Base-by-base conservation (phyloP, 495 filamentous ascomycete genomes). In the Podospora didyma region DNA sequence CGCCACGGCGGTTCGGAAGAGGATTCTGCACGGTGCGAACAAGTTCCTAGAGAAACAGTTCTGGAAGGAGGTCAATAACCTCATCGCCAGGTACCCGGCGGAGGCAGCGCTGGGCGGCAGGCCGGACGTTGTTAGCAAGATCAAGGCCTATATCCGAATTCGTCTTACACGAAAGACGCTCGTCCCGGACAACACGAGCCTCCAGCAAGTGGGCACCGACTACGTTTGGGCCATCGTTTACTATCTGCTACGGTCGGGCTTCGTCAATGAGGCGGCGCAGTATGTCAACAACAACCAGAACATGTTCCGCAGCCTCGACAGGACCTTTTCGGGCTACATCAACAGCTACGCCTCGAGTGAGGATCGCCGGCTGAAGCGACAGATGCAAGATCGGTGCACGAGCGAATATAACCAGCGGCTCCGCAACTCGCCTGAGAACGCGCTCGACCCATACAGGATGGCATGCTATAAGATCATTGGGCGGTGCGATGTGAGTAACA, bases 381-480 rank as follows among this genome's bases (percentile, higher is more conserved):
- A 90, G 44, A 69, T 96, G 56, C 91, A 93, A 61, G 86, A 89
- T 59, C 87, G 88, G 39, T 96, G 96, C 69, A 89, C 86, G 59
- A 86, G 84, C 51, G 92, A 96, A 65, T 97, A 95, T 71, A 89
- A 89, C 58, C 88, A 92, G 62, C 86, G 90, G 42, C 75, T 82
- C 19, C 84, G 89, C 46, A 89, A 92, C 65, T 89, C 90, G 10
- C 89, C 90, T 11, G 90, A 96, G 52, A 86, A 91, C 57, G 86
- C 88, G 14, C 83, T 93, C 59, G 93, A 99, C 75, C 95, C 94
- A 37, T 99, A 94, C 73, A 85, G 92, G 44, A 91, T 96, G 83
- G 92, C 92, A 16, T 96, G 96, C 69, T 97, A 97, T 80, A 97
- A 97, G 73, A 84, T 99, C 53, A 87, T 97, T 62, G 94, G 94